Conservation (phyloP, 495 filamentous ascomycete species). For the Chaetomium fimeti region DNA sequence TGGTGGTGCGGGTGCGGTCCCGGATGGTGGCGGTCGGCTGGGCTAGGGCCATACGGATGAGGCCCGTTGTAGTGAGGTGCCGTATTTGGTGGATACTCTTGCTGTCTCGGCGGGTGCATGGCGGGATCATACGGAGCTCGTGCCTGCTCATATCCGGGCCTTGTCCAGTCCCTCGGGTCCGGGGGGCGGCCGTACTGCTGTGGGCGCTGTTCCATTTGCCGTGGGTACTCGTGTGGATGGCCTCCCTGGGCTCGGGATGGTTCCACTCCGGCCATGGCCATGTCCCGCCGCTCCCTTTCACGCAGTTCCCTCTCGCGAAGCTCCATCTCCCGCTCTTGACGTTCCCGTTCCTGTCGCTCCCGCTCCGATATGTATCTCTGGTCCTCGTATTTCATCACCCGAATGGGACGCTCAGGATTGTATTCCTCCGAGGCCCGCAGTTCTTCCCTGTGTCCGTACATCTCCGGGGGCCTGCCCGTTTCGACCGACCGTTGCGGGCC, state of each 20-base stretch:
- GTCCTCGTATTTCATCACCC: constrained; percentile 42
- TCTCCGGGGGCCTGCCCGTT: constrained; percentile 42
- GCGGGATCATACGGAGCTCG: constrained; percentile 43
- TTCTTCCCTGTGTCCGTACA: constrained; percentile 47
- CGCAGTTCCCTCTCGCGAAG: constrained; percentile 36
- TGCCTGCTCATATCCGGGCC: constrained; percentile 43
- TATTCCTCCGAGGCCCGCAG: constrained; percentile 39
- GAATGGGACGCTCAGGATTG: constrained; percentile 48
- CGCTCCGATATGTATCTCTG: constrained; percentile 37
- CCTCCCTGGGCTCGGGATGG: constrained; percentile 29
- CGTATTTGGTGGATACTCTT: constrained; percentile 45
- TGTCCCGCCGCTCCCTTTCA: constrained; percentile 41
- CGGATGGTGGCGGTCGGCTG: constrained; percentile 49
- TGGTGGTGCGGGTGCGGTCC: constrained; percentile 44
- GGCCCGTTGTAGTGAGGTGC: constrained; percentile 47
- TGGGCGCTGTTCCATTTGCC: constrained; percentile 37
- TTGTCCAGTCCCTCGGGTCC: constrained; percentile 48
- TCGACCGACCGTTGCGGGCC: constrained; percentile 43
- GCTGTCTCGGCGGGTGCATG: constrained; percentile 38
- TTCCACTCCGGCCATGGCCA: constrained; percentile 40
- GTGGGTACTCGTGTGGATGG: constrained; percentile 34
- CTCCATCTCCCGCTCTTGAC: constrained; percentile 36
- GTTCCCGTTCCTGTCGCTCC: constrained; percentile 41
- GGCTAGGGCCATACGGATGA: constrained; percentile 46
- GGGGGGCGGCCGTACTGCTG: constrained; percentile 44